phyloP scores from a whole-genome alignment of 345 rosid genomes.

The Murraya paniculata region DNA sequence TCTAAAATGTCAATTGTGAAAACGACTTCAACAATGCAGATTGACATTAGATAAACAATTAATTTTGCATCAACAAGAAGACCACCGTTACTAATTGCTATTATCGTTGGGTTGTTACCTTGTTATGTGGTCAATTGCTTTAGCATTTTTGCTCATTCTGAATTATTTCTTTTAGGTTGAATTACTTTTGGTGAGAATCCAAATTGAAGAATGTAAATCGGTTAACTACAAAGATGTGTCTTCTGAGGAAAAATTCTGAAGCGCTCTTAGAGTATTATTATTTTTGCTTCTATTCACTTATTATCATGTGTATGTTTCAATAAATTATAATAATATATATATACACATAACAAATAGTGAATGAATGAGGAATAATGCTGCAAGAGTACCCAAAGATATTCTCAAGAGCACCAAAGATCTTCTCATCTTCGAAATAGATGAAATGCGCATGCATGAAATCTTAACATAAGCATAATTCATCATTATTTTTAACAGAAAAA shows the following conservation, averaged over 20 bases:
- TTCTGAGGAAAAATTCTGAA: too few species aligned
- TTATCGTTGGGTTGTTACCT: neutral
- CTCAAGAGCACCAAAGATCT: too few species aligned
- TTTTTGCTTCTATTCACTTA: too few species aligned
- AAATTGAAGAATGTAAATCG: neutral
- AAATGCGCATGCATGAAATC: neutral
- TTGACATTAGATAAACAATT: neutral
- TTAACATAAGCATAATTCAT: too few species aligned
- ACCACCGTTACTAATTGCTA: neutral
- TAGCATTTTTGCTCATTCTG: neutral
- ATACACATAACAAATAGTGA: too few species aligned
- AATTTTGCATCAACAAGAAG: conserved; percentile 3
- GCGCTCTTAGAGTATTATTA: fast-evolving
- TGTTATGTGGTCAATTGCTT: neutral
- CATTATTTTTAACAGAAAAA: too few species aligned
- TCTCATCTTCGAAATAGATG: too few species aligned
- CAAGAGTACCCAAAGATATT: too few species aligned
- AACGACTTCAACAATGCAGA: conserved; percentile 6
- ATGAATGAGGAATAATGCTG: fast-evolving
- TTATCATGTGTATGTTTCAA: too few species aligned
- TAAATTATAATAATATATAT: too few species aligned
- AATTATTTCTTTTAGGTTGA: neutral
- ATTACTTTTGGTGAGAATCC: neutral
- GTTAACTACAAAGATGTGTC: neutral
- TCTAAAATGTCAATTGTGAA: neutral